Evolutionary conservation across 805 yeast species (phyloP).

Genomic region (Peterozyma toletana): DNA sequence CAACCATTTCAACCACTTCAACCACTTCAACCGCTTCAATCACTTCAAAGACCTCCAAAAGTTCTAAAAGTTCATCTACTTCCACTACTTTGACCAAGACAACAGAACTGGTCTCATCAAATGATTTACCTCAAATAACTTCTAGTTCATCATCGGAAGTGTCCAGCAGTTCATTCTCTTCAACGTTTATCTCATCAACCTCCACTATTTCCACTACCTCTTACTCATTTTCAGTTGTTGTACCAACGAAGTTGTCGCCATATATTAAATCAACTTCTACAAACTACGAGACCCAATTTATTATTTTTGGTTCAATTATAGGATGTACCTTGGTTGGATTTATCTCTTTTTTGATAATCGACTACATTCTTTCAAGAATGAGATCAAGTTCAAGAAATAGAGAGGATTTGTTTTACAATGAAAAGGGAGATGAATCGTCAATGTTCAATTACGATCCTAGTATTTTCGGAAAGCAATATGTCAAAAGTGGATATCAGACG

Average conservation of each 20-base stretch:
- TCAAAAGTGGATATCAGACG: too few relatives aligned
- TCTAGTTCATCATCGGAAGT: too few relatives aligned
- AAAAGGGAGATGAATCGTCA: neutral
- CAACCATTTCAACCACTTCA: neutral
- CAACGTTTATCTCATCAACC: slow-evolving; percentile 7
- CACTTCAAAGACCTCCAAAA: neutral
- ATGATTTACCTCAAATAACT: too few relatives aligned
- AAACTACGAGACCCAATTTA: slow-evolving; percentile 30
- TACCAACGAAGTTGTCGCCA: slow-evolving; percentile 17
- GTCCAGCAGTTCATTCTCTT: neutral
- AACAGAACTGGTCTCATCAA: too few relatives aligned
- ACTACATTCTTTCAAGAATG: slow-evolving; percentile 2
- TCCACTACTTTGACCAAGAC: neutral
- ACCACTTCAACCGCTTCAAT: slow-evolving; percentile 1
- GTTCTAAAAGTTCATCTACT: neutral
- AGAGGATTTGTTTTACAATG: slow-evolving; percentile 1
- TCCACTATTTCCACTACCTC: slow-evolving; percentile 13
- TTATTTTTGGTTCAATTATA: slow-evolving; percentile 31
- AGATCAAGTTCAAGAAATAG: slow-evolving; percentile 1
- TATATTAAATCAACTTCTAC: slow-evolving; percentile 22
- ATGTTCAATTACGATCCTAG: slow-evolving; percentile 6
- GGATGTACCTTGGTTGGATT: slow-evolving; percentile 13
- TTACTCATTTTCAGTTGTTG: slow-evolving; percentile 3
- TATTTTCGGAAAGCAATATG: slow-evolving; percentile 2
- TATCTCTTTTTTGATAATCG: slow-evolving; percentile 2